phyloP scores from a whole-genome alignment of 2,329 filamentous ascomycete genomes.

The Botryotinia narcissicola region DNA sequence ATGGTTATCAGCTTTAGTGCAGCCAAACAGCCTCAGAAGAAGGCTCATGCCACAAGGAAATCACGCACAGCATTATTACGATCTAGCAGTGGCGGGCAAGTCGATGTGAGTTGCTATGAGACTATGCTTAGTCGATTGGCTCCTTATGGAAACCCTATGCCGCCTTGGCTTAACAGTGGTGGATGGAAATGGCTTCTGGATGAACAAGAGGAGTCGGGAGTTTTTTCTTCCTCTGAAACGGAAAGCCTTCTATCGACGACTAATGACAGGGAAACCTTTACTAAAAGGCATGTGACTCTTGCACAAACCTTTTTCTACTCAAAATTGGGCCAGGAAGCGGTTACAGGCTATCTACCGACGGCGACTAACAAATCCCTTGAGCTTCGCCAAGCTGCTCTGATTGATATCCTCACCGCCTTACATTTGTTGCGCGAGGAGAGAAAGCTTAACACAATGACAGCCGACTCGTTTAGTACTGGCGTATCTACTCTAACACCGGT shows the following conservation, averaged over 20 bases:
- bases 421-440: slow-evolving; percentile 88
- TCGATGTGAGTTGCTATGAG: slow-evolving; percentile 44
- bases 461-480: slow-evolving; percentile 47
- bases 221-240: slow-evolving; percentile 26
- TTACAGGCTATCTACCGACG: slow-evolving; percentile 65
- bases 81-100: slow-evolving; percentile 48
- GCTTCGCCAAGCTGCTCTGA: slow-evolving; percentile 57
- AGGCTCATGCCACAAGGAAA: slow-evolving; percentile 40
- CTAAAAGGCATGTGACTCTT: slow-evolving; percentile 53
- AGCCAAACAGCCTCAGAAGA: slow-evolving; percentile 38
- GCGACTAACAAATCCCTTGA: slow-evolving; percentile 51
- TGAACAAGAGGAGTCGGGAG: slow-evolving; percentile 43
- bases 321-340: slow-evolving; percentile 47
- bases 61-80: slow-evolving; percentile 44
- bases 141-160: slow-evolving; percentile 37
- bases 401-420: slow-evolving; percentile 70
- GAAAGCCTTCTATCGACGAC: slow-evolving; percentile 23
- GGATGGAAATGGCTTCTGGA: slow-evolving; percentile 73
- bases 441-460: slow-evolving; percentile 67
- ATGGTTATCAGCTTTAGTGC: slow-evolving; percentile 60
- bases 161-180: slow-evolving; percentile 58
- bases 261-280: slow-evolving; percentile 54
- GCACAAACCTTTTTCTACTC: slow-evolving; percentile 66
- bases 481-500: slow-evolving; percentile 63
- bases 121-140: slow-evolving; percentile 48